Base-by-base conservation (phyloP, 106 monocot species). In the Dendrobium officinale region DNA sequence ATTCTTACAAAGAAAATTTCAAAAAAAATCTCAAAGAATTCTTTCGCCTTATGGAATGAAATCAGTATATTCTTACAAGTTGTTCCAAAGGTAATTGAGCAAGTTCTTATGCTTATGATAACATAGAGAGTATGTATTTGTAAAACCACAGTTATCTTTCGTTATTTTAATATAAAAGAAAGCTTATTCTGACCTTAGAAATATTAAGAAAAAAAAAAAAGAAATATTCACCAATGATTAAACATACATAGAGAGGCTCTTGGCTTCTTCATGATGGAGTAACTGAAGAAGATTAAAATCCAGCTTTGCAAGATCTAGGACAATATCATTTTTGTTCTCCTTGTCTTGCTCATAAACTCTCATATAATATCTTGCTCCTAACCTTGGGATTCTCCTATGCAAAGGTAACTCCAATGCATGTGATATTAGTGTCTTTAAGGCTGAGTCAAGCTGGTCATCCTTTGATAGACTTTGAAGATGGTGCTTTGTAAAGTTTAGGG, bases 261-360 rank as follows among this genome's bases (percentile, higher is more conserved):
- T 61, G 10, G 76, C 51, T 27, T 84, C 84, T 42, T 80, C 75
- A 0, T 72, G 66, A 47, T 84, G 75, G 11, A 80, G 55, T 61
- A 13, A 15, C 45, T 84, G 80, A 8, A 83, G 42, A 17, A 79
- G 56, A 59, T 79, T 29, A 17, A 79, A 83, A 9, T 83, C 61
- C 9, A 83, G 9, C 47, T 79, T 83, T 17, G 83, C 79, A 0
- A 83, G 75, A 20, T 83, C 79, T 24, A 83, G 55, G 5, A 83
- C 17, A 5, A 18, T 10, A 20, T 79, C 59, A n/a, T 83, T 79
- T 3, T 43, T 2, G 1, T 42, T 18, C 31, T 77, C 77, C 40
- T 79, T 42, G 31, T 79, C 79, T 1, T 73, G 55, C 66, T 79
- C 59, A 16, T 75, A 79, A 2, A 79, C 4, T 9, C 15, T 8